Percentiles rank a stretch among this genome's conserved stretches.
phyloP scores from a whole-genome alignment of 768 basidiomycete species.

The Leucosporidium scottii region DNA sequence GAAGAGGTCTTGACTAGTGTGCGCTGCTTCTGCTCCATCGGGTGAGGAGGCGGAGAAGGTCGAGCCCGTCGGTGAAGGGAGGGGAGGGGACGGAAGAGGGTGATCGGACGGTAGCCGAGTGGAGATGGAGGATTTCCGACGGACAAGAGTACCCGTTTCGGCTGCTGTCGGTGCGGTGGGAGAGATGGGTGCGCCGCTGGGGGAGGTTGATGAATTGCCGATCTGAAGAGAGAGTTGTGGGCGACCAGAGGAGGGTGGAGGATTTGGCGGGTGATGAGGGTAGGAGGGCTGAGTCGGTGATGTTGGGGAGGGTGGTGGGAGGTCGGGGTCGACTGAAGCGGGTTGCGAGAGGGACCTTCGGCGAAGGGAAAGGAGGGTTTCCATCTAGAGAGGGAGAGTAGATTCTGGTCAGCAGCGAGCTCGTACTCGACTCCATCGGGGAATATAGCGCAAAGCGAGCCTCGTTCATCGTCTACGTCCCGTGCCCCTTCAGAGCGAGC shows the following conservation, averaged over 20 bases:
- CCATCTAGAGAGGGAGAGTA: conserved; percentile 20
- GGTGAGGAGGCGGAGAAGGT: background rate
- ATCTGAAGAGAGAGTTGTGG: conserved; percentile 14
- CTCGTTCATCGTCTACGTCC: too few relatives aligned
- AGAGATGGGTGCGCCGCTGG: conserved; percentile 25
- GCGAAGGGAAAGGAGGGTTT: conserved; percentile 31
- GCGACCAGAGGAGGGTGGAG: conserved; percentile 8
- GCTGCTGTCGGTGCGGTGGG: conserved; percentile 31
- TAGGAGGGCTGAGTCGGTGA: conserved; percentile 32
- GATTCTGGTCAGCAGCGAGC: background rate
- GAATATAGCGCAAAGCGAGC: too few relatives aligned
- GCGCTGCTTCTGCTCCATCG: conserved; percentile 47
- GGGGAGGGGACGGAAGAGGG: conserved; percentile 9
- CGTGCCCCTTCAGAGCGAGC: too few relatives aligned
- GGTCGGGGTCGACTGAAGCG: conserved; percentile 34
- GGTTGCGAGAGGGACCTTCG: conserved; percentile 34
- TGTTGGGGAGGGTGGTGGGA: conserved; percentile 37
- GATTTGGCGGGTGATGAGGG: conserved; percentile 11
- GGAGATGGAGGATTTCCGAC: conserved; percentile 10
- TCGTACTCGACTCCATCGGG: too few relatives aligned
- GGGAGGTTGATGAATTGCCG: background rate
- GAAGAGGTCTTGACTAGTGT: conserved; percentile 86
- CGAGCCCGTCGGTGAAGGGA: background rate
- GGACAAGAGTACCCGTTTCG: conserved; percentile 32
- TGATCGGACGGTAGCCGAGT: conserved; percentile 23